Evolutionary conservation across 2,329 filamentous ascomycete genomes (phyloP), one percentile per base, ranked within the genome.

Genomic region (Exophiala sideris): DNA sequence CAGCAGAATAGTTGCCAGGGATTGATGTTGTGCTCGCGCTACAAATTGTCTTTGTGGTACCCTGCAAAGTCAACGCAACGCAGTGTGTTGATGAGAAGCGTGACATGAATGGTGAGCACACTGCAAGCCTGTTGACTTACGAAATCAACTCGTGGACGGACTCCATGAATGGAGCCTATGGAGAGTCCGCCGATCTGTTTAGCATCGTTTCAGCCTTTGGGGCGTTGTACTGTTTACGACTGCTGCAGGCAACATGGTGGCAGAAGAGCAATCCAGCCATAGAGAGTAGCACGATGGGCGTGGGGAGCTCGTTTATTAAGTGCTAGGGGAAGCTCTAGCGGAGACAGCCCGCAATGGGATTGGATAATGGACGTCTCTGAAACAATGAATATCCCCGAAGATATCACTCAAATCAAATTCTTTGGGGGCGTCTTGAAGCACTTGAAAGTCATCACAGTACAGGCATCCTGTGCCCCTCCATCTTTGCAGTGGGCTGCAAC

Each of bases 191-290:
- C 14, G 41, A 32, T 32, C 20, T 44, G 12, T 24, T 24, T 44
- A 44, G 41, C 41, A 44, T 44, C 41, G 41, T 44, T 44, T 44
- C 41, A 44, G 41, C 16, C 40, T 40, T 16, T 18, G 16, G 3
- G 38, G 38, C 38, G 38, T 40, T 11, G 38, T n/a, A 40, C 14
- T n/a, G 38, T 16, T 40, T 14, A 16, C 11, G n/a, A 41, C 12
- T 24, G 24, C 12, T 24, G 40, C 40, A 42, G 40, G 40, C 38
- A 10, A 21, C 41, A 24, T 24, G 41, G 41, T n/a, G 24, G 24
- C 24, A 29, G 24, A 29, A 29, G 24, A 5, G 24, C 24, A 29
- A 29, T 5, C 24, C 7, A 29, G 24, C 24, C 24, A 29, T 29
- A 29, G 24, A 8, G 24, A 29, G 24, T 29, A 29, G 24, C 24